These are phyloP conservation scores for Skeletonema marinoi DNA, from an alignment of 108 stramenopile species.

Conservation along the genomic window DNA sequence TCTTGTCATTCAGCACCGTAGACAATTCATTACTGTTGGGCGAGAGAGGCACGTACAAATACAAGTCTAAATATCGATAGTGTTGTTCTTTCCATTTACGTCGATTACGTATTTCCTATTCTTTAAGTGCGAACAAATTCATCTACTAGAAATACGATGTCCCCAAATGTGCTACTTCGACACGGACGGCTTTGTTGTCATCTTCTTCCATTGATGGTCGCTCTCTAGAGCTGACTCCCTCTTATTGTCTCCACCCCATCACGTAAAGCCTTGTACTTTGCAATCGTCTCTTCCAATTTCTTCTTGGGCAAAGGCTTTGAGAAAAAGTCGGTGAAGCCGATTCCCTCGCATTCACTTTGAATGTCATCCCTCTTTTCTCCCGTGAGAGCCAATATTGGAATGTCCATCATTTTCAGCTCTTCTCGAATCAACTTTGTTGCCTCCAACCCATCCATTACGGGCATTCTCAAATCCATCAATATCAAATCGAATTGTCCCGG, in stretches of 20 bases:
- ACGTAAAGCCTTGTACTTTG: neutral
- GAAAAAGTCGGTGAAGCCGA: slow-evolving; percentile 33
- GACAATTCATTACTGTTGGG: too few relatives aligned
- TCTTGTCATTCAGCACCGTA: too few relatives aligned
- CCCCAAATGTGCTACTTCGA: too few relatives aligned
- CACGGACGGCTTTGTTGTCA: too few relatives aligned
- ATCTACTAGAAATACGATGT: too few relatives aligned
- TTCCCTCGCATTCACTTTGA: slow-evolving; percentile 20
- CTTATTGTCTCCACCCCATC: neutral
- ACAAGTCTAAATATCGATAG: too few relatives aligned
- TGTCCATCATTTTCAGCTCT: slow-evolving; percentile 24
- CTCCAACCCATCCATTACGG: slow-evolving; percentile 61
- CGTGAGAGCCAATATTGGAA: slow-evolving; percentile 36
- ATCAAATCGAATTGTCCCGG: slow-evolving; percentile 38
- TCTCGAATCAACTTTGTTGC: slow-evolving; percentile 45
- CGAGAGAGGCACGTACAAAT: too few relatives aligned
- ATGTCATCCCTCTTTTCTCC: slow-evolving; percentile 30
- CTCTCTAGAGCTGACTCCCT: neutral
- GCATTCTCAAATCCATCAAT: slow-evolving; percentile 37
- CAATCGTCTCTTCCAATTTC: neutral
- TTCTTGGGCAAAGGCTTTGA: slow-evolving; percentile 19
- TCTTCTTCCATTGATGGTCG: slow-evolving; percentile 45
- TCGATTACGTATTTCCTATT: too few relatives aligned
- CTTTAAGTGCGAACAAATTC: too few relatives aligned
- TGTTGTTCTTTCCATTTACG: too few relatives aligned